These are phyloP conservation scores for Medicago truncatula DNA, from an alignment of 306 rosid genomes.

Conservation along the genomic window MtrunA17r5.0-ANR NC_053042.1:36670001-36670500, in stretches of 20 bases:
- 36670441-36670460: constrained; percentile 78
- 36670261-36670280: constrained; percentile 57
- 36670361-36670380: constrained; percentile 62
- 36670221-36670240: constrained; percentile 67
- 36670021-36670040: constrained; percentile 74
- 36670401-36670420: constrained; percentile 69
- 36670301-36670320: constrained; percentile 78
- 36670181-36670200: constrained; percentile 63
- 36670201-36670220: constrained; percentile 78
- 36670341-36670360: constrained; percentile 64
- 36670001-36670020: constrained; percentile 63
- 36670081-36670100: constrained; percentile 62
- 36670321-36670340: constrained; percentile 59
- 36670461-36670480: constrained; percentile 70
- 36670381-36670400: constrained; percentile 55
- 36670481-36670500: constrained; percentile 67
- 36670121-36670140: constrained; percentile 45
- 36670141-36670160: constrained; percentile 71
- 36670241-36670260: constrained; percentile 63
- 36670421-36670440: constrained; percentile 80
- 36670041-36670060: constrained; percentile 81
- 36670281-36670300: constrained; percentile 79
- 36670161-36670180: constrained; percentile 91
- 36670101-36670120: constrained; percentile 61
- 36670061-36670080: constrained; percentile 57